phyloP scores from a whole-genome alignment of 2,329 filamentous ascomycete genomes.

The Nectriaceae sp. region DNA sequence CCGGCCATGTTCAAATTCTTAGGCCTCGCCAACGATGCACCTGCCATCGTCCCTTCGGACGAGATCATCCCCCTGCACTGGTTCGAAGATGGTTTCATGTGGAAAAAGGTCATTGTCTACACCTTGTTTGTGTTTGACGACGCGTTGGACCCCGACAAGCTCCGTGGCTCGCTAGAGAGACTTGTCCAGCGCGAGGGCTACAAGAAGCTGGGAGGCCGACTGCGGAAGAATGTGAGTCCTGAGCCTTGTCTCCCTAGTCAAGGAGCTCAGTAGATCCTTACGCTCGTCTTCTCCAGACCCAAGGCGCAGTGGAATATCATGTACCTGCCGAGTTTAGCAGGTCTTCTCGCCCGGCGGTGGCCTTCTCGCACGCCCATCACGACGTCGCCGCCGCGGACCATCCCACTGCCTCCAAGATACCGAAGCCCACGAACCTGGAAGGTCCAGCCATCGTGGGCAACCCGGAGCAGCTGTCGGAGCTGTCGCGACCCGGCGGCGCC shows the following conservation, averaged over 20 bases:
- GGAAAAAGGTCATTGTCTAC: conserved; percentile 23
- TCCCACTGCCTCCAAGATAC: conserved; percentile 3
- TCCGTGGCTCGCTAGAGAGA: not conserved
- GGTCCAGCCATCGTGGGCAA: conserved; percentile 6
- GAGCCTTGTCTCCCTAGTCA: no score
- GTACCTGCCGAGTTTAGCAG: conserved; percentile 1
- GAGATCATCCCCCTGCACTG: conserved; percentile 27
- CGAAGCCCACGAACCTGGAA: not conserved
- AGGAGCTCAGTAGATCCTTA: no score
- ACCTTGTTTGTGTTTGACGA: conserved; percentile 30
- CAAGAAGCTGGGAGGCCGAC: conserved; percentile 5
- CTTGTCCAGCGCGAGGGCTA: conserved; percentile 3
- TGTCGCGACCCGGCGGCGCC: not conserved
- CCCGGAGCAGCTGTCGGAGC: conserved; percentile 3
- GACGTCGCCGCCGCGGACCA: not conserved
- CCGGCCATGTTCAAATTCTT: no score
- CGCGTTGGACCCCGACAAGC: conserved; percentile 11
- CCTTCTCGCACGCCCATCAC: conserved; percentile 1
- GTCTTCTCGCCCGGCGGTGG: not conserved
- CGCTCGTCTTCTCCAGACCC: no score
- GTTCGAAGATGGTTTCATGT: conserved; percentile 28
- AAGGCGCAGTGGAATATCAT: no score
- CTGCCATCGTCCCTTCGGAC: no score
- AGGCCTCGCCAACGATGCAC: no score
- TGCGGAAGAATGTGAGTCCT: not conserved